phyloP scores from a whole-genome alignment of 2,329 filamentous ascomycete genomes.

The Dichotomopilus funicola region DNA sequence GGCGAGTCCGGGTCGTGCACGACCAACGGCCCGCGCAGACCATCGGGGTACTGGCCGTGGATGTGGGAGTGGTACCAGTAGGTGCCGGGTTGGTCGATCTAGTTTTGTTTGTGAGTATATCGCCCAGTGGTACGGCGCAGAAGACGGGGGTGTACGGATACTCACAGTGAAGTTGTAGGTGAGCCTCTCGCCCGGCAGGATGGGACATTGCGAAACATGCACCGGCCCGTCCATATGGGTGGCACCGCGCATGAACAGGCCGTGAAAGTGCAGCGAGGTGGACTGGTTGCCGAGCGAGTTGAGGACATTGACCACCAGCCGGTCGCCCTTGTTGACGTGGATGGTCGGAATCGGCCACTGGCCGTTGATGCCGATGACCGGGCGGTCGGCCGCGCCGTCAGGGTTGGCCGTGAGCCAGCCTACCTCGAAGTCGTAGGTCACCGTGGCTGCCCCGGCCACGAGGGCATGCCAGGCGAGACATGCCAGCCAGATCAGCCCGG shows the following conservation, averaged over 20 bases:
- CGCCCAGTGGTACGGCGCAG: neutral
- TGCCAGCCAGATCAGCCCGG: neutral
- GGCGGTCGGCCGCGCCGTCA: slow-evolving; percentile 57
- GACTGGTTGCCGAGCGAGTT: slow-evolving; percentile 57
- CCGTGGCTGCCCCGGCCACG: slow-evolving; percentile 33
- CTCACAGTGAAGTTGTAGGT: slow-evolving; percentile 62
- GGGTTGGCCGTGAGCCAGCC: slow-evolving; percentile 67
- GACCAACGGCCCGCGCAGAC: slow-evolving; percentile 57
- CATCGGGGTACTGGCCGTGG: slow-evolving; percentile 63
- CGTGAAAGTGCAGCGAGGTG: slow-evolving; percentile 64
- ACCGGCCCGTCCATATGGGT: slow-evolving; percentile 65
- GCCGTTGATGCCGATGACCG: slow-evolving; percentile 71
- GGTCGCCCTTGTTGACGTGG: slow-evolving; percentile 56
- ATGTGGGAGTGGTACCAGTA: slow-evolving; percentile 76
- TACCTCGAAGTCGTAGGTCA: slow-evolving; percentile 60
- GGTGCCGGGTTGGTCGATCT: slow-evolving; percentile 61
- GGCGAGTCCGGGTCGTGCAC: slow-evolving; percentile 57
- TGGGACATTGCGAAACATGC: slow-evolving; percentile 60
- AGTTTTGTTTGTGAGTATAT: neutral
- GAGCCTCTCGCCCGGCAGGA: slow-evolving; percentile 57
- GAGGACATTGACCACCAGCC: slow-evolving; percentile 49
- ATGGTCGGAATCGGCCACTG: slow-evolving; percentile 68
- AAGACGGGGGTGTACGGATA: too few species aligned
- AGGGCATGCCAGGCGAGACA: slow-evolving; percentile 8
- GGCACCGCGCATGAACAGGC: slow-evolving; percentile 61